phyloP scores from a whole-genome alignment of 1,139 yeast species.

The Suhomyces anneliseae region DNA sequence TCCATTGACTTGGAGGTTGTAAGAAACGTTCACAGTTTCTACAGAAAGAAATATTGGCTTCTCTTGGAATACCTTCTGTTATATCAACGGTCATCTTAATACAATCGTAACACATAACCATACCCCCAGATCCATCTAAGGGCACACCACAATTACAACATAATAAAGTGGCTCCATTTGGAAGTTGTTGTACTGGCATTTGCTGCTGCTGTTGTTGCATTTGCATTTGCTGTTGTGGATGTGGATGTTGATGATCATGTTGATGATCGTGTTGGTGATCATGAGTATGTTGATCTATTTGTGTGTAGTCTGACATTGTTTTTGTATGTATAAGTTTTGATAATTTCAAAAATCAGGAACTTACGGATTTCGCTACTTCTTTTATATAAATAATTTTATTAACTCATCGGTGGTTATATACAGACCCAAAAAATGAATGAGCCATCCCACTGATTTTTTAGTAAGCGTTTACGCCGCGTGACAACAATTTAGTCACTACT shows the following conservation, averaged over 20 bases:
- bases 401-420: constrained; percentile 1
- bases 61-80: constrained; percentile 94
- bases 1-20: constrained; percentile 95
- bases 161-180: constrained; percentile 72
- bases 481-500: background rate
- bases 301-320: constrained; percentile 53
- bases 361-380: too few relatives aligned
- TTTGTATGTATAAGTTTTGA: background rate
- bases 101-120: constrained; percentile 98
- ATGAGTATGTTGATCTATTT: constrained; percentile 30
- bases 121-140: constrained; percentile 91
- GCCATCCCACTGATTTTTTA: too few relatives aligned
- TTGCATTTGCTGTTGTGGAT: too few relatives aligned
- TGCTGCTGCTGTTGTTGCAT: too few relatives aligned
- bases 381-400: background rate
- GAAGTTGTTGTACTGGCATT: too few relatives aligned
- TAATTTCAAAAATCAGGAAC: background rate
- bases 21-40: constrained; percentile 95
- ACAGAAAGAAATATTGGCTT: constrained; percentile 88
- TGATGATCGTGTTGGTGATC: constrained; percentile 18
- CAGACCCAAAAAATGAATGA: background rate
- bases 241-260: too few relatives aligned
- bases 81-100: constrained; percentile 91
- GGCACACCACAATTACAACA: constrained; percentile 99
- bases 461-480: too few relatives aligned